phyloP scores from a whole-genome alignment of 345 rosid genomes.

The Eucalyptus cladocalyx region DNA sequence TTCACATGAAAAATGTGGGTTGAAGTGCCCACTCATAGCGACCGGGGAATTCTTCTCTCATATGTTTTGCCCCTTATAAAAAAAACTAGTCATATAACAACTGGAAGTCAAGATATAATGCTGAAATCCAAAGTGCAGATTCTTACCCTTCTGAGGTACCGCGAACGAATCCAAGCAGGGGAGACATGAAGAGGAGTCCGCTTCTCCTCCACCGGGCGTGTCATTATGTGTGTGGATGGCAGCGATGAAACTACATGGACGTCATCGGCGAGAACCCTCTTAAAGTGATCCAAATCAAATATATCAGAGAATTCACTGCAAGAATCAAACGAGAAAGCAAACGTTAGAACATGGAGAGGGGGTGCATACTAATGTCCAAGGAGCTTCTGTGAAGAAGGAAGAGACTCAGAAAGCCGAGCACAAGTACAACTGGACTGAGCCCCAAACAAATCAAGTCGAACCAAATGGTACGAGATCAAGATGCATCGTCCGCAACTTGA shows the following conservation, averaged over 20 bases:
- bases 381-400: neutral
- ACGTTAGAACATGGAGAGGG: neutral
- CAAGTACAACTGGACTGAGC: neutral
- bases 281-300: conserved; percentile 87
- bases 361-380: neutral
- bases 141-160: conserved; percentile 69
- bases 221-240: conserved; percentile 75
- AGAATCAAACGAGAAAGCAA: neutral
- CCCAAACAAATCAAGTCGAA: neutral
- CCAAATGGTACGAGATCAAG: neutral
- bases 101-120: neutral
- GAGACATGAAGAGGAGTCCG: conserved; percentile 70
- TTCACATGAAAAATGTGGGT: neutral
- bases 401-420: neutral
- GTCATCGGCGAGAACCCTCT: conserved; percentile 62
- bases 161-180: conserved; percentile 89
- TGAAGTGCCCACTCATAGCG: neutral
- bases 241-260: conserved; percentile 76
- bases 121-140: neutral
- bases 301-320: conserved; percentile 95
- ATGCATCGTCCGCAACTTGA: neutral
- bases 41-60: neutral
- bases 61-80: neutral
- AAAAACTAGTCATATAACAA: neutral
- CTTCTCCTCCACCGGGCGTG: conserved; percentile 77